A percentile compares a stretch with the other conserved stretches of the same genome.
These are phyloP conservation scores for Fraxinus xanthoxyloides DNA, from an alignment of 305 asterid species.

Conservation along the genomic window DNA sequence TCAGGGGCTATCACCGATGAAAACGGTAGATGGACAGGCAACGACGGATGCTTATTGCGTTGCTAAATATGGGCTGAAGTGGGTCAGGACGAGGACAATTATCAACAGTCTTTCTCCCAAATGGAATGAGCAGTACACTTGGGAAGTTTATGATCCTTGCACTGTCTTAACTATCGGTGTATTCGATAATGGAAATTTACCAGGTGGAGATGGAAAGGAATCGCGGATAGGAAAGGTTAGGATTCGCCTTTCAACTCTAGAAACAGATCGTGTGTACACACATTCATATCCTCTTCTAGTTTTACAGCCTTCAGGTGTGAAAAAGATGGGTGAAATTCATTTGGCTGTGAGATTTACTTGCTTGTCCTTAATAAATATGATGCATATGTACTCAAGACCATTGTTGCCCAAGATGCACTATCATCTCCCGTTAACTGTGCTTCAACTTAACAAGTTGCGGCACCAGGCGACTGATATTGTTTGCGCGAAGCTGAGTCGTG, in stretches of 20 bases:
- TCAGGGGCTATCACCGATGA: constrained; percentile 13
- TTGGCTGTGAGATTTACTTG: constrained; percentile 40
- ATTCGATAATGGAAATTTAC: constrained; percentile 12
- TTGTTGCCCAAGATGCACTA: constrained; percentile 48
- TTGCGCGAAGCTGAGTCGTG: constrained; percentile 35
- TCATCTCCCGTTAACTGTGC: constrained; percentile 39
- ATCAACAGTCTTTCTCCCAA: constrained; percentile 16
- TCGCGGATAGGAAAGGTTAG: constrained; percentile 39
- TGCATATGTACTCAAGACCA: constrained; percentile 37
- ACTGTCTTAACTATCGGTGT: constrained; percentile 17
- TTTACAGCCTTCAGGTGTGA: constrained; percentile 44
- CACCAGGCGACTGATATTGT: constrained; percentile 46
- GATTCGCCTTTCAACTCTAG: constrained; percentile 42
- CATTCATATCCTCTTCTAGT: constrained; percentile 45
- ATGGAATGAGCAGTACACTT: constrained; percentile 24
- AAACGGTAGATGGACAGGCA: constrained; percentile 1
- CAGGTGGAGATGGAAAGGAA: not conserved
- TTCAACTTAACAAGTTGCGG: constrained; percentile 41
- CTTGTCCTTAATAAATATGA: constrained; percentile 37
- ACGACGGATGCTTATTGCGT: constrained; percentile 20
- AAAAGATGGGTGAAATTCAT: constrained; percentile 49
- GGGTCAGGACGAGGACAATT: constrained; percentile 23
- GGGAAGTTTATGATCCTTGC: constrained; percentile 23
- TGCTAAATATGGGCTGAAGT: constrained; percentile 21
- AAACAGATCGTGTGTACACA: constrained; percentile 43